Evolutionary conservation across 352 stramenopile genomes (phyloP), one percentile per base, ranked within the genome.

Genomic region (Phytophthora pluvialis): DNA sequence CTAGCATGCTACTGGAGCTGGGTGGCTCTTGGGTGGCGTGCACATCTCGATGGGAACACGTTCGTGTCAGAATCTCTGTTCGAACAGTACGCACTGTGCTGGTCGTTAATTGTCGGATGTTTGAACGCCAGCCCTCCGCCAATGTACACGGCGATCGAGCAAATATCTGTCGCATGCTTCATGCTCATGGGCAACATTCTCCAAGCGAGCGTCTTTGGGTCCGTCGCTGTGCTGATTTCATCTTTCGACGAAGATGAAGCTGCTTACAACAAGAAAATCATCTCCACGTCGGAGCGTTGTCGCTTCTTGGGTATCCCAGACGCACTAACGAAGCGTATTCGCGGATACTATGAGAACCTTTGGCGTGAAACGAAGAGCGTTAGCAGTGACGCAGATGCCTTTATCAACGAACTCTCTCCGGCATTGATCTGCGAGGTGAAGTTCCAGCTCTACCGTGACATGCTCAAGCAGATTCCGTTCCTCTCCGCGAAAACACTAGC

Each of bases 381-480:
- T n/a, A 88, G 63, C 21, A 66, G 72, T 13, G 83, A 91, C 18
- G 80, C 78, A 4, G 81, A 93, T 63, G 58, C 83, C 5, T 93
- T 93, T 35, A 93, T 91, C 60, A 89, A 87, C 49, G 84, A 93
- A 42, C 53, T 93, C 5, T 91, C 81, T 5, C 81, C 80, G 0
- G 80, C 83, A 11, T 65, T 93, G 8, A 83, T 88, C 31, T 89
- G 81, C 55, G 85, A 93, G 49, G 72, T 93, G 39, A 93, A 90
- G 44, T 91, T 92, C 64, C 80, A 93, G 45, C 38, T 93, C 4
- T 92, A 91, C 35, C 75, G 82, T 2, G 80, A 92, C 29, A 90
- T 91, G 81, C 72, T 93, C 72, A 91, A 78, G 59, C 83, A 91
- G 40, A 91, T 91, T 58, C 80, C 80, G 5, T 93, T 93, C 59